Base-by-base conservation (phyloP, 257 asterid genomes). In the Solanum pimpinellifolium region DNA sequence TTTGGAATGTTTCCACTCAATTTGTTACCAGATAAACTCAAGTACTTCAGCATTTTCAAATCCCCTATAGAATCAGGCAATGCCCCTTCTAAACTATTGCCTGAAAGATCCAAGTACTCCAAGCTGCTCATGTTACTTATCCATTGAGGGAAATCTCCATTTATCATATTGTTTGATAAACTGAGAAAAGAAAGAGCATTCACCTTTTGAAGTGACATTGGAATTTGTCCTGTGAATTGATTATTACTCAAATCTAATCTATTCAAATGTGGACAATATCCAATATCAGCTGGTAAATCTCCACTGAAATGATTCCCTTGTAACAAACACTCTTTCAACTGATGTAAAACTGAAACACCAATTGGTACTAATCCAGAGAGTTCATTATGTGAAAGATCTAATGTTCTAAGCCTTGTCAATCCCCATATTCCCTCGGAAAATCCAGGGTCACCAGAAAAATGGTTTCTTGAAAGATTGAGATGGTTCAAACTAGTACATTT, bases 61-160 rank as follows among this genome's bases (percentile, higher is more conserved):
- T 90, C 93, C 20, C 94, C 96, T 2, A 94, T 90, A 37, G 95
- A 83, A 25, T 89, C 13, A 20, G 99, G 98, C 23, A 94, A 89
- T 13, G 93, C 70, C 6, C 98, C 98, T 3, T 89, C 89, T 6
- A 97, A 77, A 69, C 77, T 90, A 68, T 97, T 97, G 88, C 91
- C 90, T 2, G 98, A 92, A 21, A 97, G 60, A 88, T 97, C 98
- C 0, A 93, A 1, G 87, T 75, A 74, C 35, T 94, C 92, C 76
- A 97, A 89, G 88, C 90, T 90, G 87, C 76, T 87, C 89, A 93
- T 52, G 29, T 89, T 88, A 11, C 89, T 86, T 70, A 95, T 91
- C 99, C 99, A 95, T 27, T 75, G 88, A 82, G 99, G 99, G 87
- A 97, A 95, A 21, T 88, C 93, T 72, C 99, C 99, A 73, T 86